These are phyloP conservation scores for Agarophyton chilense DNA, from an alignment of 23 red algal species.

Conservation along the genomic window DNA sequence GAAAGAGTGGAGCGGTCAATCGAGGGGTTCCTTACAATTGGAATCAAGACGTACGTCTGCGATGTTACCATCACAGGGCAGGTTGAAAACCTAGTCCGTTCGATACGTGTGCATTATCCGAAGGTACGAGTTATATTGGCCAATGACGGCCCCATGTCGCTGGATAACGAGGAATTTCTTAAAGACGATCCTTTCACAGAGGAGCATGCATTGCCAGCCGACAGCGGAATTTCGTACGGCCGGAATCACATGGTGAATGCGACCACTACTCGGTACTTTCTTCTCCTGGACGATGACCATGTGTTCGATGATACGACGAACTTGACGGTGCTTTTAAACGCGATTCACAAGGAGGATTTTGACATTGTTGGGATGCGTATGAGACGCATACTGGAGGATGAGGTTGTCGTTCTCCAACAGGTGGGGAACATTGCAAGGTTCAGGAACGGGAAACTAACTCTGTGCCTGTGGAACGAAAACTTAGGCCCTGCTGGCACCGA, in stretches of 20 bases:
- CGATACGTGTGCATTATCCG: conserved; percentile 37
- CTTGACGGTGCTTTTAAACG: conserved; percentile 28
- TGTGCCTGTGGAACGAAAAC: conserved; percentile 61
- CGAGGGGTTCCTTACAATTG: conserved; percentile 43
- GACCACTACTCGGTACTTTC: conserved; percentile 32
- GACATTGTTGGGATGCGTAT: conserved; percentile 47
- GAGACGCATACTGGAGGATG: conserved; percentile 23
- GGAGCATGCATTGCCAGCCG: conserved; percentile 28
- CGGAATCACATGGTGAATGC: conserved; percentile 46
- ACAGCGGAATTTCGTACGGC: conserved; percentile 41
- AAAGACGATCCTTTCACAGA: conserved; percentile 28
- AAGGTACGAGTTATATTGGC: conserved; percentile 10
- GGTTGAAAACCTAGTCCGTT: conserved; percentile 32
- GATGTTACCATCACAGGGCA: conserved; percentile 4
- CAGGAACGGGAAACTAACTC: not conserved
- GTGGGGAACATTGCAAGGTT: conserved; percentile 20
- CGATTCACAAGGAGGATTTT: conserved; percentile 2
- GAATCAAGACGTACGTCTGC: conserved; percentile 50
- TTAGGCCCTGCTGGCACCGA: conserved; percentile 17
- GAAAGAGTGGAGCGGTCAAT: conserved; percentile 13
- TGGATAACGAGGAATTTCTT: conserved; percentile 19
- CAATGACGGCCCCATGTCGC: conserved; percentile 42
- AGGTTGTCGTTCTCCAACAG: conserved; percentile 31
- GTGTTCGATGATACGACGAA: conserved; percentile 47
- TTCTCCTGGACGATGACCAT: conserved; percentile 43